Base-by-base conservation (phyloP, 1,284 basidiomycete genomes). In the Moesziomyces aphidis region DNA sequence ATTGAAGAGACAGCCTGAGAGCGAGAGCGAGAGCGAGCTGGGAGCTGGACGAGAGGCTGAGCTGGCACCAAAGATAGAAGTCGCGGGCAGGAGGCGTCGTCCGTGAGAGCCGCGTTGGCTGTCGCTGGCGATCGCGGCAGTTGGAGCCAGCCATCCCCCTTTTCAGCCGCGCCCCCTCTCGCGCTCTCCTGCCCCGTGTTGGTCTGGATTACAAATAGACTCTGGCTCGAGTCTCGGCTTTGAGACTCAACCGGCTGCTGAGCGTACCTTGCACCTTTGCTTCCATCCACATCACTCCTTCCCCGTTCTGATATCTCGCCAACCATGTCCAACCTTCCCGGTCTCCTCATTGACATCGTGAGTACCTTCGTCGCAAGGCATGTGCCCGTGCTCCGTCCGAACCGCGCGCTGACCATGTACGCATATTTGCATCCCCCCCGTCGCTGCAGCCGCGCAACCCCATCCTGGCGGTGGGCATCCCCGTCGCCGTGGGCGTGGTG, bases 401-500 rank as follows among this genome's bases (percentile, higher is more conserved):
- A 21, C n/a, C 7, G n/a, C 5, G 21, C 28, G 13, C 5, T 23
- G 44, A 19, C 44, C 42, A 23, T 8, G 4, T 23, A 23, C 8
- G 11, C 6, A 11, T 21, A 13, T 7, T 28, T 28, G 26, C 7
- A 24, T 31, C n/a, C 19, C 6, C 26, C 6, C 26, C 52, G 24
- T 24, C 49, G 39, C 44, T n/a, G 34, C 55, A 74, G 72, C 77
- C 82, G 19, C 74, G 78, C 50, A 80, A 81, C 71, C 74, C 82
- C 21, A 67, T 78, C 69, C 54, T 77, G 44, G 79, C 82, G 36
- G 78, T 83, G n/a, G 77, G 80, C 22, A 63, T 82, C 51, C 78
- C 76, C 56, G 57, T 77, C 57, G 68, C 59, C 31, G 73, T 79
- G 45, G 72, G 78, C 23, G 51, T 78, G 45, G 68, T 78, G 44